Conservation (phyloP, 108 stramenopile species). For the Heterococcus sp. region DNA sequence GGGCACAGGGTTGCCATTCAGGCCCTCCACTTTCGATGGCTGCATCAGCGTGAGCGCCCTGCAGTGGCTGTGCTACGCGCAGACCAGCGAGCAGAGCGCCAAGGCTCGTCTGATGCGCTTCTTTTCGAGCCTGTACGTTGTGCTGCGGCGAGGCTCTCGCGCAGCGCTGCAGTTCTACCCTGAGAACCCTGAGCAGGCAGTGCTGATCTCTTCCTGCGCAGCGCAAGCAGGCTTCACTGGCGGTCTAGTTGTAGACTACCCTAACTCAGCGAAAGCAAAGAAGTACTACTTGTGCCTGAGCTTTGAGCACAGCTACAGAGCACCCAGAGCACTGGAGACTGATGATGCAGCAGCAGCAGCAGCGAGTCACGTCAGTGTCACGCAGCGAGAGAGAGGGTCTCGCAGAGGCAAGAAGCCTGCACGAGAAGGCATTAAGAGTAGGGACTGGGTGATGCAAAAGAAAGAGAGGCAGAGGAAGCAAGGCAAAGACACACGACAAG, state of each 20-base stretch:
- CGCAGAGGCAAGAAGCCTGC: constrained; percentile 21
- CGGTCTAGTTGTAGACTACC: constrained; percentile 98
- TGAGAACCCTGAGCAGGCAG: constrained; percentile 87
- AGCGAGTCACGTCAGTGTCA: constrained; percentile 38
- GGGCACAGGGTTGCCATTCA: constrained; percentile 97
- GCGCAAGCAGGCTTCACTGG: constrained; percentile 66
- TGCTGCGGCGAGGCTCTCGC: constrained; percentile 80
- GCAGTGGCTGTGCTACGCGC: constrained; percentile 99
- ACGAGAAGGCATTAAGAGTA: constrained; percentile 68
- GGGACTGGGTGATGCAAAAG: constrained; percentile 96
- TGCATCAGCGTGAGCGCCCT: constrained; percentile 95
- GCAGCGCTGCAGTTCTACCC: constrained; percentile 99
- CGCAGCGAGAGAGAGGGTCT: constrained; percentile 6
- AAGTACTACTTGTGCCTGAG: constrained; percentile 95
- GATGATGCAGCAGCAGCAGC: constrained; percentile 19
- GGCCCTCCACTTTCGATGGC: constrained; percentile 97
- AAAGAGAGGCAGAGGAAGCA: constrained; percentile 88
- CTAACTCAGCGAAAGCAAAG: constrained; percentile 97
- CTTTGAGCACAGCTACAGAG: constrained; percentile 75
- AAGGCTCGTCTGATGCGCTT: constrained; percentile 82
- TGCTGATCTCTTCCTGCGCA: constrained; percentile 76
- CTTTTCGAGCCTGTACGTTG: constrained; percentile 88
- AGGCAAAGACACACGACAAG: constrained; percentile 84
- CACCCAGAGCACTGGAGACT: constrained; percentile 60
- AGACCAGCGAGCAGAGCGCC: constrained; percentile 77